phyloP scores from a whole-genome alignment of 768 basidiomycete species.

The Mycena olivaceomarginata region DNA sequence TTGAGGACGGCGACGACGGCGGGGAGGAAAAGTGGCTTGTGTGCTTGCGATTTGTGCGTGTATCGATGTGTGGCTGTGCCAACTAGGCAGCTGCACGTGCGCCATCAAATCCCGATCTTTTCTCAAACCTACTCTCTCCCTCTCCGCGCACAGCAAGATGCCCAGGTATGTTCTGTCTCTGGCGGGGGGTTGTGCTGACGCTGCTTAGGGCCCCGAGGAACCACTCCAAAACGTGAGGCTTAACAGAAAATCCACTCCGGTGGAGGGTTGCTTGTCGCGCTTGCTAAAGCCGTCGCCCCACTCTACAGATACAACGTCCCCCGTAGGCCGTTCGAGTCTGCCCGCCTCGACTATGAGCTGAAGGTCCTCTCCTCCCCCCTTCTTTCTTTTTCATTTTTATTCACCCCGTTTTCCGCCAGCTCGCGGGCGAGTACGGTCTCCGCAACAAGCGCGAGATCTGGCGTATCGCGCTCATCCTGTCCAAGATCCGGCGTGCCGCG shows the following conservation, averaged over 20 bases:
- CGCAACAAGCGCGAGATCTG: constrained; percentile 99
- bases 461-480: constrained; percentile 98
- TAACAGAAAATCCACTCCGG: constrained; percentile 80
- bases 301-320: constrained; percentile 95
- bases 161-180: constrained; percentile 74
- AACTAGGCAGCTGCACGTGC: constrained; percentile 12
- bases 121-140: too few relatives aligned
- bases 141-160: constrained; percentile 69
- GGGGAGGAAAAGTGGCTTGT: constrained; percentile 41
- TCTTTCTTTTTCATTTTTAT: too few relatives aligned
- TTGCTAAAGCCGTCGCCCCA: constrained; percentile 71
- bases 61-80: background rate
- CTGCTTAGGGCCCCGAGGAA: constrained; percentile 89
- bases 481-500: constrained; percentile 99
- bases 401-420: too few relatives aligned
- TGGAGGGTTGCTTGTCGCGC: constrained; percentile 80
- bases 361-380: too few relatives aligned
- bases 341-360: constrained; percentile 99
- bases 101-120: too few relatives aligned
- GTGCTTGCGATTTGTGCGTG: background rate
- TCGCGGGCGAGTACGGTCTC: constrained; percentile 99
- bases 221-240: constrained; percentile 94
- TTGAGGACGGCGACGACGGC: constrained; percentile 55
- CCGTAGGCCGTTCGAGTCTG: constrained; percentile 96
- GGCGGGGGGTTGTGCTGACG: constrained; percentile 55